These are phyloP conservation scores for Ramularia endophylla DNA, from an alignment of 2,329 filamentous ascomycete species.

Conservation along the genomic window DNA sequence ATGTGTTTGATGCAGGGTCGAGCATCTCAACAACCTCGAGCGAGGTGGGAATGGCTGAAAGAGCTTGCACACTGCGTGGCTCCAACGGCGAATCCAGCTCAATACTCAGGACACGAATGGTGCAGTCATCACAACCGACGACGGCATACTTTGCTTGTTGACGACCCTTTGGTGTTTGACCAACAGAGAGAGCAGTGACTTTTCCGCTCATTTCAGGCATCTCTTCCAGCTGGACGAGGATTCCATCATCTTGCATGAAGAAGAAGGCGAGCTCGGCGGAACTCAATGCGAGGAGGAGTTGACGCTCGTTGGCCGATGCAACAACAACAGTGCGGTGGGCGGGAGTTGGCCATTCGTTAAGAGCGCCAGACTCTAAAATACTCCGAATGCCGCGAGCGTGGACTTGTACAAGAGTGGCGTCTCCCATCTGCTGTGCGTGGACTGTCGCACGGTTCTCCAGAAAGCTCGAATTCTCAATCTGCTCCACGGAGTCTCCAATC, in stretches of 20 bases:
- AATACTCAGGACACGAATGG: constrained; percentile 64
- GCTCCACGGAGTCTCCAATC: constrained; percentile 94
- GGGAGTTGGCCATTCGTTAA: constrained; percentile 91
- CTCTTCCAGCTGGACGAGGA: constrained; percentile 69
- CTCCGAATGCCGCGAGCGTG: constrained; percentile 95
- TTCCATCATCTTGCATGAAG: constrained; percentile 90
- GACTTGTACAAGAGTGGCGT: constrained; percentile 87
- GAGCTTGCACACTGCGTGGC: constrained; percentile 87
- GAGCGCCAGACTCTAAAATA: constrained; percentile 66
- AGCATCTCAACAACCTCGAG: constrained; percentile 93
- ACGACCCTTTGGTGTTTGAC: constrained; percentile 84
- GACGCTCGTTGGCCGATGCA: constrained; percentile 84
- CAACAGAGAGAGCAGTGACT: constrained; percentile 89
- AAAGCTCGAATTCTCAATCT: constrained; percentile 91
- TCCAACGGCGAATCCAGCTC: constrained; percentile 71
- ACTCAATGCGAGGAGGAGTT: constrained; percentile 89
- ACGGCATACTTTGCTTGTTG: constrained; percentile 87
- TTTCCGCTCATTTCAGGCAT: constrained; percentile 93
- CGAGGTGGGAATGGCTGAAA: constrained; percentile 83
- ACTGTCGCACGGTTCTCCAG: constrained; percentile 82
- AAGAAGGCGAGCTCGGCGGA: constrained; percentile 98
- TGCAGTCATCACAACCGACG: constrained; percentile 94
- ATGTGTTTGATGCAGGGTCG: constrained; percentile 83
- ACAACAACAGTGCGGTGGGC: constrained; percentile 94
- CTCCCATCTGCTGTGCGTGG: constrained; percentile 88